Base-by-base conservation (phyloP, 192 early-diverging fungal genomes). In the Cladochytrium replicatum region DNA sequence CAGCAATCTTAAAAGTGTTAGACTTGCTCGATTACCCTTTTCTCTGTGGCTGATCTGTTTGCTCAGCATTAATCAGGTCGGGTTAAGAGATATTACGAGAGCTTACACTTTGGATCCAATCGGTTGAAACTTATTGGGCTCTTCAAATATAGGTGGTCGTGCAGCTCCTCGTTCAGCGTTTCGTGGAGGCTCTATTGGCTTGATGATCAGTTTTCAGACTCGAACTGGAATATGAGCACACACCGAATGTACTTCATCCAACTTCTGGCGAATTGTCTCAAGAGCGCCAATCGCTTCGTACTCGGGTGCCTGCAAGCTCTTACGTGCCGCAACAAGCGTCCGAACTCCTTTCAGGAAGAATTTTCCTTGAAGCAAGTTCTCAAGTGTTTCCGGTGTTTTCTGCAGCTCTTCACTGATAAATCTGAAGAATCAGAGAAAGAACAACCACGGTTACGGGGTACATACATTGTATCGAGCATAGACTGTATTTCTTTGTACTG, bases 141-240 rank as follows among this genome's bases (percentile, higher is more conserved):
- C 50, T 78, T 78, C 19, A 80, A 55, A 32, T 80, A 80, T 5
- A 78, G 15, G 53, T 80, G 78, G 43, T 58, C 69, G 43, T 75
- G 67, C 0, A 80, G 56, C 52, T 80, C 78, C 23, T 75, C 71
- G 19, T 73, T 60, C 15, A 80, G 41, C 7, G 60, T 69, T 46
- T 79, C 74, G 29, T 58, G 61, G 6, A 79, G 22, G 0, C 30
- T 57, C 71, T 70, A 39, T 19, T 21, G 0, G 27, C 17, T 61
- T 6, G 5, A 43, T 6, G 26, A 57, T 11, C 25, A 6, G 22
- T 11, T 55, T 29, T 19, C 15, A 25, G 29, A 43, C 22, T 24
- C 50, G 24, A 66, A 21, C 22, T 66, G 11, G 5, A 9, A 50
- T 30, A 7, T 7, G 1, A 27, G 28, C n/a, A 9, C 32, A 4